Base-by-base conservation (phyloP, 768 basidiomycete genomes). In the Agaricus blazei region DNA sequence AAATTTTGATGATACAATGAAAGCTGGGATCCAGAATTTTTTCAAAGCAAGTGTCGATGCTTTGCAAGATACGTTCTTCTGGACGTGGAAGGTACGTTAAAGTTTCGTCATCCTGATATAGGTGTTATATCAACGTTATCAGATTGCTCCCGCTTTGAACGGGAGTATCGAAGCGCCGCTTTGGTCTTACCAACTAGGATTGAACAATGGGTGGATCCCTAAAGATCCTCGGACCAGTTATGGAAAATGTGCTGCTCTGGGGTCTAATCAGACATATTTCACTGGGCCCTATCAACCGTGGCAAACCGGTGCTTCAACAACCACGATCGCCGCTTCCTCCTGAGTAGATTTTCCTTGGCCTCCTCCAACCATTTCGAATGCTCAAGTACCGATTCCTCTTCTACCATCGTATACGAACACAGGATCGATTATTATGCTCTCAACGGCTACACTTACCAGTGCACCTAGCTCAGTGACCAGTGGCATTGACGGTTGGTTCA, bases 171-270 rank as follows among this genome's bases (percentile, higher is more conserved):
- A 71, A 56, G 53, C 73, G 3, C 74, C 75, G 5, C 60, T 70
- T 26, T 77, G 75, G 75, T 72, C 73, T 0, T 77, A 77, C 58
- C 67, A 72, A 52, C 69, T 75, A 0, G 72, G 73, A 3, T 74
- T 92, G 52, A 70, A 82, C 60, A 71, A 85, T 29, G 92, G 90
- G 28, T 92, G 87, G 84, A 82, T 92, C 38, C 89, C 91, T 6
- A 65, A 67, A 1, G 87, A 93, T 66, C 90, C 90, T 15, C 75
- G 90, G 43, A 68, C 61, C 4, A 79, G 83, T 4, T 46, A 72
- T 34, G 90, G 90, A 23, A 75, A 78, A 48, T 93, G 91, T 63
- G 71, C 63, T 24, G 70, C 76, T 3, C 68, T 87, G 12, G 81
- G 79, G 24, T 69, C 70, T 24, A 36, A 65, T 4, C 60, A 57